These are phyloP conservation scores for Clitoria ternatea DNA, from an alignment of 306 rosid species.

Conservation along the genomic window DNA sequence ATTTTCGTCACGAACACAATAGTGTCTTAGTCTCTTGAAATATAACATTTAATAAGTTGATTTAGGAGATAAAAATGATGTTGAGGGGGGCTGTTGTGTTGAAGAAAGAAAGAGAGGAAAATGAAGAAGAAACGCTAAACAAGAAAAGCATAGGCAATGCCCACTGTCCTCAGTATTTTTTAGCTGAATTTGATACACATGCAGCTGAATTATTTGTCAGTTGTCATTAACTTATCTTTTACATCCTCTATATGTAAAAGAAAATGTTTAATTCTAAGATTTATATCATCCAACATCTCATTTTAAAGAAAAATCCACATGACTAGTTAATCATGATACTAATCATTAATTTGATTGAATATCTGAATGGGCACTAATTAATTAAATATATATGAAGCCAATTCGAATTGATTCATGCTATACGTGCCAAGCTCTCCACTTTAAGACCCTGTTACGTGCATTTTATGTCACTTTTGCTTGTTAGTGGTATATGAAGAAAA, in stretches of 20 bases:
- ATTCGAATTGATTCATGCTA: not conserved
- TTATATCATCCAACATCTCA: not conserved
- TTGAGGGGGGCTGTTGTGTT: no score
- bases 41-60: no score
- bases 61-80: no score
- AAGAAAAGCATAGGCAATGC: no score
- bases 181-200: no score
- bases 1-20: no score
- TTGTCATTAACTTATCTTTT: no score
- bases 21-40: no score
- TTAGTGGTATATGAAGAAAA: not conserved
- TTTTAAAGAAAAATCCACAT: not conserved
- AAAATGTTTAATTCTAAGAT: not conserved
- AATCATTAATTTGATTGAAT: not conserved
- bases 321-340: not conserved
- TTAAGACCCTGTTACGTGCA: not conserved
- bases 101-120: no score
- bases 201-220: no score
- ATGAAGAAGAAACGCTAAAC: no score
- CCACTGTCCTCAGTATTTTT: no score
- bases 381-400: not conserved
- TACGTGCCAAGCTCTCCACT: not conserved
- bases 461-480: not conserved
- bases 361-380: not conserved
- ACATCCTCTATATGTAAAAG: not conserved